Evolutionary conservation across 139 green algal species (phyloP), one percentile per base, ranked within the genome.

Genomic region (Eudorina sp.): DNA sequence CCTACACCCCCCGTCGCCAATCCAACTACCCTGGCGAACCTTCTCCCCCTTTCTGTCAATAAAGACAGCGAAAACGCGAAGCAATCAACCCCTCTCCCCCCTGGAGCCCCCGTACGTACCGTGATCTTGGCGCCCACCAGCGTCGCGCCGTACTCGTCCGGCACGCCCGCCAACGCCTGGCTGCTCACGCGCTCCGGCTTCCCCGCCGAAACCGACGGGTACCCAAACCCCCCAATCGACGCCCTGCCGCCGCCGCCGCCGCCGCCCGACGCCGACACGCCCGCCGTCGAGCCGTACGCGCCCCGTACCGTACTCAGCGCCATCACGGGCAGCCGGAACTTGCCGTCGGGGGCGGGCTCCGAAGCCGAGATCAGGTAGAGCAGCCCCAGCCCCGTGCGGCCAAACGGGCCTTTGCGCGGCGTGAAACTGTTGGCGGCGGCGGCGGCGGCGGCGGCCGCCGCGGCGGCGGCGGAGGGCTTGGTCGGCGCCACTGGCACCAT

Each of bases 91-190:
- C n/a, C n/a, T n/a, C n/a, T n/a, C n/a, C n/a, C n/a, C n/a, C n/a
- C n/a, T n/a, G n/a, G n/a, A n/a, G n/a, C n/a, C n/a, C n/a, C n/a
- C n/a, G n/a, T 23, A 68, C 80, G 1, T 45, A 86, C 80, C 80
- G 80, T 86, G 29, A 86, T 86, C 58, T 86, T 86, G 40, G 80
- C 80, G 80, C 80, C 80, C 27, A 76, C 62, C 80, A 86, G 60
- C 40, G 80, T 77, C 27, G 80, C 60, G 41, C 80, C 80, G 80
- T 86, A 86, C 58, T 86, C 80, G 60, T 86, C 80, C 41, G 80
- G 80, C 60, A 86, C 80, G 43, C 60, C 60, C 80, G 60, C 80
- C 80, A 76, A 48, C n/a, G 80, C 60, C 80, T 48, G n/a, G n/a
- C 80, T 86, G 80, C 41, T 77, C 60, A 85, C 78, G 38, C 78